A percentile compares a stretch with the other conserved stretches of the same genome.
Conservation (phyloP, 768 basidiomycete genomes). For the Russula virescens region DNA sequence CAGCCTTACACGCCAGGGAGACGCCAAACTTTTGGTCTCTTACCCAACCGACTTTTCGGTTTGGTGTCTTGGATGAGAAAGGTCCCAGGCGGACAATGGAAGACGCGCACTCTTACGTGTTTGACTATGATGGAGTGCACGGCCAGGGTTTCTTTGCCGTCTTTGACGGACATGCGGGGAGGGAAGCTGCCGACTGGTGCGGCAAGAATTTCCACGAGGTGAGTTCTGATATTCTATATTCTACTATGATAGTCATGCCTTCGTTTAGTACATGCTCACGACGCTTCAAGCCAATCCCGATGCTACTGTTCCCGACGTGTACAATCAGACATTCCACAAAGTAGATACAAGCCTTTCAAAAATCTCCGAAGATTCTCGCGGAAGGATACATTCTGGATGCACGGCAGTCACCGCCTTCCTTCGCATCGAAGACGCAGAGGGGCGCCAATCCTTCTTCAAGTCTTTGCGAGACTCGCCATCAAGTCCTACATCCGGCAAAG, state of each 20-base stretch:
- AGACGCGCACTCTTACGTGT: constrained; percentile 93
- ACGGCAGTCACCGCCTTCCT: constrained; percentile 96
- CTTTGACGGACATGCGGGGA: constrained; percentile 98
- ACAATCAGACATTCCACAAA: constrained; percentile 91
- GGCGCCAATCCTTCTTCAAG: constrained; percentile 60
- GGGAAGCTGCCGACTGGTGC: constrained; percentile 99
- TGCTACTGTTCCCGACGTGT: constrained; percentile 71
- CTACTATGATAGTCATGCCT: constrained; percentile 4
- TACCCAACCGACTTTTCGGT: constrained; percentile 47
- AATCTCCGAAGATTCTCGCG: constrained; percentile 80
- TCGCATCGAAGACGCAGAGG: constrained; percentile 78
- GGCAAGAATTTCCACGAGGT: constrained; percentile 94
- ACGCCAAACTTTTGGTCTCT: constrained; percentile 70
- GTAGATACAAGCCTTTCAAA: constrained; percentile 81
- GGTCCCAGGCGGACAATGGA: constrained; percentile 93
- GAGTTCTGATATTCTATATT: constrained; percentile 21
- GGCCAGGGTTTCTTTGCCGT: constrained; percentile 99
- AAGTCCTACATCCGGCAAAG: constrained; percentile 4
- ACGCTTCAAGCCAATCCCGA: constrained; percentile 56
- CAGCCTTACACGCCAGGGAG: constrained; percentile 33
- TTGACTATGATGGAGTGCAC: constrained; percentile 84
- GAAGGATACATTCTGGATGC: constrained; percentile 94
- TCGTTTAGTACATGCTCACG: constrained; percentile 54
- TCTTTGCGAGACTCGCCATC: not conserved
- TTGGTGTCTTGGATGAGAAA: constrained; percentile 74